These are phyloP conservation scores for Lycium barbarum DNA, from an alignment of 257 asterid genomes.

Conservation along the genomic window DNA sequence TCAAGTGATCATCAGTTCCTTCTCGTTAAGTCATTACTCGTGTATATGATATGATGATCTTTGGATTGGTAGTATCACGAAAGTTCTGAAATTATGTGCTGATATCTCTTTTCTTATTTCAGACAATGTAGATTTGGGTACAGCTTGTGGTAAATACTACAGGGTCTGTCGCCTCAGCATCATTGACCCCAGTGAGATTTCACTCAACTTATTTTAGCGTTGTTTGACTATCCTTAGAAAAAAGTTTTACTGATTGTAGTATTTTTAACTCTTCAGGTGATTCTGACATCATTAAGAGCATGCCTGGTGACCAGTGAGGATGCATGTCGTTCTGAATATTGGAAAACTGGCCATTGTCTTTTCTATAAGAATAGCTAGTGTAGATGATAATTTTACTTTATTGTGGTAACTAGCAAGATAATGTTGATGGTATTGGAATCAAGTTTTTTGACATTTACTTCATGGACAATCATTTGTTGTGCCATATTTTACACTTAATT, in stretches of 20 bases:
- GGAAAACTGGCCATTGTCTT: not conserved
- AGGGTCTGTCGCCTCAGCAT: not conserved
- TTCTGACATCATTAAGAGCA: not conserved
- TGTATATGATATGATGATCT: too few species aligned
- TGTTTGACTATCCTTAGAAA: not conserved
- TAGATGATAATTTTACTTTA: conserved; percentile 16
- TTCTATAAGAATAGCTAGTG: conserved; percentile 1
- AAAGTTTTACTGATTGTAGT: not conserved
- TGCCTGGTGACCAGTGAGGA: not conserved
- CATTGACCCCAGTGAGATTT: not conserved
- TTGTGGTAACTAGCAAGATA: not conserved
- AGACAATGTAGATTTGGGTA: not conserved
- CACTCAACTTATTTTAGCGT: not conserved
- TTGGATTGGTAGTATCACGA: too few species aligned
- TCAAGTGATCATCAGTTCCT: not conserved
- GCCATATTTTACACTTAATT: not conserved
- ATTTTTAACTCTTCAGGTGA: conserved; percentile 4
- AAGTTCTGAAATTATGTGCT: not conserved
- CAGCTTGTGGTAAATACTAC: not conserved
- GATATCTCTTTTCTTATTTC: not conserved
- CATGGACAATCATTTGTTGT: conserved; percentile 15
- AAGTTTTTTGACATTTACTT: not conserved
- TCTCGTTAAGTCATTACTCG: too few species aligned
- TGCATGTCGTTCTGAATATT: not conserved
- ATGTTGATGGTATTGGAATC: conserved; percentile 17